Conservation (phyloP, 2,329 filamentous ascomycete species). For the Sclerotinia trifoliorum region DNA sequence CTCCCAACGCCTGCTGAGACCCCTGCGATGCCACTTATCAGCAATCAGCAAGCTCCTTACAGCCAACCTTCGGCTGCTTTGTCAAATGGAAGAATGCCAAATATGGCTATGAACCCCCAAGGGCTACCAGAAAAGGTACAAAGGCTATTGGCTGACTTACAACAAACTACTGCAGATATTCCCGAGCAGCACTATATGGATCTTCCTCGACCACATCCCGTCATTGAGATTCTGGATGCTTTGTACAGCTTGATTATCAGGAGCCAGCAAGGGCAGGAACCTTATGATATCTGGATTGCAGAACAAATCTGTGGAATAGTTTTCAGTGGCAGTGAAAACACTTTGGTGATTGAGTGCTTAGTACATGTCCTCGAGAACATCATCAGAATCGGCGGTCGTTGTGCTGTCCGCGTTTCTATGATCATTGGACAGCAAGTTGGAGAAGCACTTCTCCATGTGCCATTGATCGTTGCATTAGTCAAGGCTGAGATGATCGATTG, state of each 20-base stretch:
- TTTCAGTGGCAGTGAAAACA: constrained; percentile 51
- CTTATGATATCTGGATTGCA: constrained; percentile 57
- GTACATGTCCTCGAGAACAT: constrained; percentile 62
- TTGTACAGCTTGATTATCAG: constrained; percentile 63
- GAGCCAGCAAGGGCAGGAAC: constrained; percentile 59
- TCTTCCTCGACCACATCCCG: constrained; percentile 56
- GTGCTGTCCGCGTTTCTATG: constrained; percentile 53
- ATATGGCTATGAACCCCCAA: constrained; percentile 49
- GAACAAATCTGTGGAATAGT: constrained; percentile 59
- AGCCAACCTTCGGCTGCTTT: constrained; percentile 50
- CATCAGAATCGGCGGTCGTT: constrained; percentile 55
- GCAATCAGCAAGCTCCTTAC: constrained; percentile 55
- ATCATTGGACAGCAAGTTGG: constrained; percentile 58
- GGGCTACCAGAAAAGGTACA: constrained; percentile 54
- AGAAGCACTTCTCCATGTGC: constrained; percentile 55
- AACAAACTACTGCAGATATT: constrained; percentile 53
- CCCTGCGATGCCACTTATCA: constrained; percentile 50
- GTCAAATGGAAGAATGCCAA: constrained; percentile 53
- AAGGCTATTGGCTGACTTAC: constrained; percentile 58
- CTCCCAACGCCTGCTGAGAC: constrained; percentile 61
- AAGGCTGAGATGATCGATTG: constrained; percentile 62
- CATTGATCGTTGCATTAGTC: constrained; percentile 56
- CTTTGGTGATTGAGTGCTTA: constrained; percentile 59
- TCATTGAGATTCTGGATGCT: constrained; percentile 62
- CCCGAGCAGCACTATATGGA: constrained; percentile 60